Evolutionary conservation across 2,329 filamentous ascomycete genomes (phyloP), one percentile per base, ranked within the genome.

Genomic region (Claviceps sp.): DNA sequence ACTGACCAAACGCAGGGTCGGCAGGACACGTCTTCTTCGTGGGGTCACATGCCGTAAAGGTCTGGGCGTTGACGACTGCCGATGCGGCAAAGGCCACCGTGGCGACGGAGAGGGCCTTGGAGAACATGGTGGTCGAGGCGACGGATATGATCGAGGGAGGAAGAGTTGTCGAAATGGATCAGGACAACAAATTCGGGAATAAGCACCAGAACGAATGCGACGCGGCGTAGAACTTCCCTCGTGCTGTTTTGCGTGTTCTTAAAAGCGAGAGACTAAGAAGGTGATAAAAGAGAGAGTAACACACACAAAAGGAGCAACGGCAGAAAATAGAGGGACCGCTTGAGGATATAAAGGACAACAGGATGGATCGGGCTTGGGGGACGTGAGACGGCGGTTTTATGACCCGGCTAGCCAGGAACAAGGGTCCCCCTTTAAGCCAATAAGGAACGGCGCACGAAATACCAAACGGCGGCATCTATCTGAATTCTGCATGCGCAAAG

Each of bases 1-100:
- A 56, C 43, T 66, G 81, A 50, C 87, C 89, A 14, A 96, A 75
- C 11, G 90, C 91, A 56, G 85, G 77, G 65, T 95, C 77, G 53
- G 84, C 67, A 48, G 86, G 80, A 71, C 91, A 97, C 38, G 63
- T 68, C 66, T 73, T 70, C 69, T 78, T 66, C 50, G 70, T 67
- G 48, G 78, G 78, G 64, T 81, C 72, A 65, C 78, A 81, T 13
- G 62, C 61, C n/a, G 76, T 79, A 60, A 60, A 73, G 55, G 78
- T 81, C 71, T 81, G 78, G 52, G 75, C 77, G 55, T 73, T 68
- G 53, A 71, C 76, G 58, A 78, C 58, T 55, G 66, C 61, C 43
- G 73, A 70, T 55, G 76, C 70, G 58, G 75, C 72, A 14, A 80
- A 66, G 56, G 72, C 70, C 68, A 76, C 62, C 39, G 70, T 67